Evolutionary conservation across 2,329 filamentous ascomycete species (phyloP).

Genomic region (Leptographium flavum): DNA sequence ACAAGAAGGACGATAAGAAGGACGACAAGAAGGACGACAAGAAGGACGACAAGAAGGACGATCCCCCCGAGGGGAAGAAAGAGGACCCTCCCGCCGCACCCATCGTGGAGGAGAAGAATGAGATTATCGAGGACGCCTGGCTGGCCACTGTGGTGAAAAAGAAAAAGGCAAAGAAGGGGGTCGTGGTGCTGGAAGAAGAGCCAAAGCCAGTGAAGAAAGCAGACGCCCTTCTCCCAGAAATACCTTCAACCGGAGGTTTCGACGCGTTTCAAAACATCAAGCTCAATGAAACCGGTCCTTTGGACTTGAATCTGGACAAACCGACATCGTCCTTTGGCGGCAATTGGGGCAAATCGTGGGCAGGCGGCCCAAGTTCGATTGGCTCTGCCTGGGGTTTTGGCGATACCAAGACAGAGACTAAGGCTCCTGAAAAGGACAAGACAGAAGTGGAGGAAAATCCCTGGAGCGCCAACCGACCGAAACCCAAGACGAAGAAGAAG

Average conservation of each 20-base stretch:
- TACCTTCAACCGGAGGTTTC: slow-evolving; percentile 21
- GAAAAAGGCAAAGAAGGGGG: slow-evolving; percentile 38
- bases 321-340: slow-evolving; percentile 29
- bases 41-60: slow-evolving; percentile 19
- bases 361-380: slow-evolving; percentile 15
- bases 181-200: slow-evolving; percentile 8
- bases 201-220: slow-evolving; percentile 11
- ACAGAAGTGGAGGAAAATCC: slow-evolving; percentile 29
- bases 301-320: slow-evolving; percentile 42
- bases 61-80: not conserved
- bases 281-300: slow-evolving; percentile 41
- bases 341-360: slow-evolving; percentile 49
- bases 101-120: not conserved
- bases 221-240: slow-evolving; percentile 1
- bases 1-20: slow-evolving; percentile 1
- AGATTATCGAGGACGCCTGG: slow-evolving; percentile 32
- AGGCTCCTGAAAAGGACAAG: slow-evolving; percentile 26
- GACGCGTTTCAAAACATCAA: slow-evolving; percentile 57
- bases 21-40: slow-evolving; percentile 17
- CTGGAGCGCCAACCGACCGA: slow-evolving; percentile 31
- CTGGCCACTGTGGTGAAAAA: slow-evolving; percentile 31
- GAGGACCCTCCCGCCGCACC: slow-evolving; percentile 6
- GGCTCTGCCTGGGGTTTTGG: slow-evolving; percentile 37
- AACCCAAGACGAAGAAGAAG: slow-evolving; percentile 38
- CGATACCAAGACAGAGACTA: slow-evolving; percentile 18